Percentiles rank a stretch among this genome's conserved stretches.
Evolutionary conservation across 2,329 filamentous ascomycete genomes (phyloP).

Genomic region (Lomentospora prolificans): DNA sequence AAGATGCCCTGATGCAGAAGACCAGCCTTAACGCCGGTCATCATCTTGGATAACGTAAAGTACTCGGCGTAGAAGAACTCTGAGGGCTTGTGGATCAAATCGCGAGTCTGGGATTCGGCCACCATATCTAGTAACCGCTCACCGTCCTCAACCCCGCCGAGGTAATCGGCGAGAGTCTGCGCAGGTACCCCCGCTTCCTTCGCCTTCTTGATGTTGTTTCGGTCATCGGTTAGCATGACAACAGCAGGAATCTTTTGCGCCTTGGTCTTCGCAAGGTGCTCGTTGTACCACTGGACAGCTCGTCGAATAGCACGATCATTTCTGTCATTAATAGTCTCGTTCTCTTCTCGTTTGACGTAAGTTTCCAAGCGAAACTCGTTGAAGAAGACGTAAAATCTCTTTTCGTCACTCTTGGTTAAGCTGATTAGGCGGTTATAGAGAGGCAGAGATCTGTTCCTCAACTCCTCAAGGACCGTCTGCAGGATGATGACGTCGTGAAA

Average conservation of each 20-base stretch:
- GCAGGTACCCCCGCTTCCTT: slow-evolving; percentile 64
- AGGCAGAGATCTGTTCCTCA: slow-evolving; percentile 85
- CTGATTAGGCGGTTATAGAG: slow-evolving; percentile 89
- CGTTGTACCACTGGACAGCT: slow-evolving; percentile 81
- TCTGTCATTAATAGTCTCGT: slow-evolving; percentile 89
- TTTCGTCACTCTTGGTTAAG: slow-evolving; percentile 89
- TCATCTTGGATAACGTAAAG: slow-evolving; percentile 79
- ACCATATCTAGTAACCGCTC: slow-evolving; percentile 90
- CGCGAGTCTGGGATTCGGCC: slow-evolving; percentile 62
- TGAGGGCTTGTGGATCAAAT: slow-evolving; percentile 49
- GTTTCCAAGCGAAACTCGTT: slow-evolving; percentile 96
- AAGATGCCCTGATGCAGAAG: slow-evolving; percentile 90
- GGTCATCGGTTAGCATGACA: slow-evolving; percentile 91
- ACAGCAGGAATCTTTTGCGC: slow-evolving; percentile 58
- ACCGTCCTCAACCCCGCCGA: slow-evolving; percentile 72
- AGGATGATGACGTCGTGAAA: slow-evolving; percentile 97
- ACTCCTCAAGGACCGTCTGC: slow-evolving; percentile 91
- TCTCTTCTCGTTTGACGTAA: slow-evolving; percentile 61
- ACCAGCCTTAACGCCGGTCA: slow-evolving; percentile 83
- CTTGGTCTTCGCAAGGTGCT: slow-evolving; percentile 63
- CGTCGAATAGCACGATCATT: slow-evolving; percentile 86
- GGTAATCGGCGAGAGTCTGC: slow-evolving; percentile 63
- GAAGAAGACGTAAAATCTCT: slow-evolving; percentile 98
- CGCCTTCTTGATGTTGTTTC: slow-evolving; percentile 75
- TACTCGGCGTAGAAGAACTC: slow-evolving; percentile 84